Evolutionary conservation across 306 rosid genomes (phyloP).

Genomic region (Dryas drummondii): DNA sequence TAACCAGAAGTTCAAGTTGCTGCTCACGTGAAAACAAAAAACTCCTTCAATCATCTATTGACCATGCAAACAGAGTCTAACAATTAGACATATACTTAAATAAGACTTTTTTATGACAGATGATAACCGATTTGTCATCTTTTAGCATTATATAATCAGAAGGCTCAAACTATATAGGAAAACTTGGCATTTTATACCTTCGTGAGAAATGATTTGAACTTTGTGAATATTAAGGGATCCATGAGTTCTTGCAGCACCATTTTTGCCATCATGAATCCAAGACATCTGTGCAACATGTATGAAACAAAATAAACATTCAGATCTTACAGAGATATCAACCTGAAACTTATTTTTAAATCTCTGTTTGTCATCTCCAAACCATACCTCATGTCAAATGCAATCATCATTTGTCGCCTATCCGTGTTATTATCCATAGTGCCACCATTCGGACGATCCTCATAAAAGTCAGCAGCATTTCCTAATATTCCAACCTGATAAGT

Average conservation of each 20-base stretch:
- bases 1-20: background rate
- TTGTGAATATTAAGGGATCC: constrained; percentile 71
- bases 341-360: background rate
- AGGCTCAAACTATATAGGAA: constrained; percentile 15
- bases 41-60: background rate
- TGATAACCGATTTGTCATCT: background rate
- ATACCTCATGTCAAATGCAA: constrained; percentile 99
- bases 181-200: constrained; percentile 54
- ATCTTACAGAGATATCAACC: constrained; percentile 11
- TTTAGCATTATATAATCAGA: constrained; percentile 4
- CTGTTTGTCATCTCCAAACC: constrained; percentile 9
- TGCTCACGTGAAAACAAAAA: background rate
- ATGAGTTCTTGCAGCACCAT: constrained; percentile 94
- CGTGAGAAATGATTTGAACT: constrained; percentile 79
- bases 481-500: constrained; percentile 77
- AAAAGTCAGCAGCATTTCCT: constrained; percentile 91
- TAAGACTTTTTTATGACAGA: background rate
- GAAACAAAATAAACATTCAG: constrained; percentile 30
- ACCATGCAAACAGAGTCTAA: background rate
- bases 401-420: constrained; percentile 96
- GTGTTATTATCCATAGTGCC: constrained; percentile 51
- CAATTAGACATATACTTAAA: background rate
- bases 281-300: constrained; percentile 57
- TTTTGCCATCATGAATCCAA: constrained; percentile 93
- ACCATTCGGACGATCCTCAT: constrained; percentile 53